phyloP scores from a whole-genome alignment of 257 asterid genomes.

The Solanum paucissectum region DNA sequence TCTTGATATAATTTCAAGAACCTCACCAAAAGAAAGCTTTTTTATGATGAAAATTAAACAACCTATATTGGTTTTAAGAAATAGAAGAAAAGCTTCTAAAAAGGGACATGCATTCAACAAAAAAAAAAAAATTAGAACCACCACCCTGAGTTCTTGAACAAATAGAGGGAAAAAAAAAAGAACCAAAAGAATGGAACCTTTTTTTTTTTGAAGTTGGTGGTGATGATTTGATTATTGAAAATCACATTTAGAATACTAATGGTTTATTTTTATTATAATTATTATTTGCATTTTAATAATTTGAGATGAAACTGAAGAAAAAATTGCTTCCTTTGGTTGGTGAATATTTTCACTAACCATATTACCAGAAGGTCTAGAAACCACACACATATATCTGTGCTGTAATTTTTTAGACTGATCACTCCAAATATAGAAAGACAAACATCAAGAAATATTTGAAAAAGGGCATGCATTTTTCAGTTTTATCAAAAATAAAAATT shows the following conservation, averaged over 20 bases:
- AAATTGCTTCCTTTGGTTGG: not conserved
- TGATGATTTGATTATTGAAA: not conserved
- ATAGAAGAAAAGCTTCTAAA: not conserved
- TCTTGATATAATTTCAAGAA: not conserved
- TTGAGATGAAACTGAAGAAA: not conserved
- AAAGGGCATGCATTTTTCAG: not conserved
- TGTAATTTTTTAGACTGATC: not conserved
- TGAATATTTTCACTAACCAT: not conserved
- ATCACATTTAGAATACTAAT: not conserved
- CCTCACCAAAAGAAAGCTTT: not conserved
- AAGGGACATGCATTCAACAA: not conserved
- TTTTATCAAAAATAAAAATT: not conserved
- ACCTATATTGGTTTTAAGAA: not conserved
- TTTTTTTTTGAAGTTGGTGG: not conserved
- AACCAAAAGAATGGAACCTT: not conserved
- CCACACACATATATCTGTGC: not conserved
- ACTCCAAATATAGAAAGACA: not conserved
- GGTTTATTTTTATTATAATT: not conserved
- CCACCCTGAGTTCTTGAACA: not conserved
- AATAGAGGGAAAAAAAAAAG: not conserved
- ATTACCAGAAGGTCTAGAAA: not conserved
- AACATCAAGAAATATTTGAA: not conserved
- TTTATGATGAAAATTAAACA: not conserved
- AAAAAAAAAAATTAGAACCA: not conserved
- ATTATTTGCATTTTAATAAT: not conserved